Evolutionary conservation across 1,139 yeast genomes (phyloP).

Genomic region (Martiniozyma asiatica): DNA sequence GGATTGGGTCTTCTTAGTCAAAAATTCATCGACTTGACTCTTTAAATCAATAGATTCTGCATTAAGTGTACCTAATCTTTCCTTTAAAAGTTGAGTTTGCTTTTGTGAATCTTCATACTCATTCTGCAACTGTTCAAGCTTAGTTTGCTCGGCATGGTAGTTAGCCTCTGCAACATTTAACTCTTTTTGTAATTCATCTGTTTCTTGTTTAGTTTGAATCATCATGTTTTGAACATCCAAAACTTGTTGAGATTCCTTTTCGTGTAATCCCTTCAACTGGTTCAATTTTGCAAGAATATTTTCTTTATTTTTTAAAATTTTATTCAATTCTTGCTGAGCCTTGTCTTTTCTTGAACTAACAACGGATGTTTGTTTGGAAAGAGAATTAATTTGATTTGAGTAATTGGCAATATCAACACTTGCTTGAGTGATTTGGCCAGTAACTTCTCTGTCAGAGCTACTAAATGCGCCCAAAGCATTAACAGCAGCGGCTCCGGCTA

Average conservation of each 20-base stretch:
- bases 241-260: slow-evolving; percentile 67
- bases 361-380: slow-evolving; percentile 61
- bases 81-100: slow-evolving; percentile 53
- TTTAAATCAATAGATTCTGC: slow-evolving; percentile 54
- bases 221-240: slow-evolving; percentile 55
- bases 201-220: slow-evolving; percentile 50
- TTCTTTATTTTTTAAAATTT: slow-evolving; percentile 50
- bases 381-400: slow-evolving; percentile 72
- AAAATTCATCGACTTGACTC: slow-evolving; percentile 38
- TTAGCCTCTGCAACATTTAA: slow-evolving; percentile 74
- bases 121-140: slow-evolving; percentile 50
- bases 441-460: slow-evolving; percentile 27
- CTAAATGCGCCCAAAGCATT: slow-evolving; percentile 13
- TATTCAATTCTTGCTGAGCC: slow-evolving; percentile 65
- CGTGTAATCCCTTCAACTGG: slow-evolving; percentile 59
- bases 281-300: slow-evolving; percentile 63
- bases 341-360: slow-evolving; percentile 59
- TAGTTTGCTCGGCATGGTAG: slow-evolving; percentile 57
- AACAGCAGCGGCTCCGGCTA: slow-evolving; percentile 7
- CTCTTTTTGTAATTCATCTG: slow-evolving; percentile 63
- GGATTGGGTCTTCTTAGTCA: slow-evolving; percentile 46
- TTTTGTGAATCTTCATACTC: slow-evolving; percentile 56
- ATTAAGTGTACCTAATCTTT: slow-evolving; percentile 52
- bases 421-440: slow-evolving; percentile 63
- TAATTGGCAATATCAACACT: slow-evolving; percentile 80